phyloP scores from a whole-genome alignment of 1,284 basidiomycete genomes.

The Puccinia triticina region DNA sequence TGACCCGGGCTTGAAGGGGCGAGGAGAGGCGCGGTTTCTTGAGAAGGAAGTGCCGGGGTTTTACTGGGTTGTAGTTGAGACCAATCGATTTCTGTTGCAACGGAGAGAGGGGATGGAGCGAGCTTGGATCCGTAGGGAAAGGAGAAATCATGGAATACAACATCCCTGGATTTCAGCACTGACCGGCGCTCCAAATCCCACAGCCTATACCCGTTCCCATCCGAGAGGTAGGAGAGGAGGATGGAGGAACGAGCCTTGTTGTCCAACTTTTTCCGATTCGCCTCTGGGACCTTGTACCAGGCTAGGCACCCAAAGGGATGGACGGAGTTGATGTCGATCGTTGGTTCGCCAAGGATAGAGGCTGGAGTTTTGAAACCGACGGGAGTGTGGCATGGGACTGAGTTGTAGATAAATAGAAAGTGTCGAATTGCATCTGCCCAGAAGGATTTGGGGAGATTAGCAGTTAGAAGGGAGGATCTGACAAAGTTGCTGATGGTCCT shows the following conservation, averaged over 20 bases:
- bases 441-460: no score
- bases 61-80: not conserved
- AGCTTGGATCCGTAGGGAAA: not conserved
- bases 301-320: slow-evolving; percentile 4
- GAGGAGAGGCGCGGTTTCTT: not conserved
- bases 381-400: not conserved
- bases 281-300: not conserved
- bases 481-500: no score
- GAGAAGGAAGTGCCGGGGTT: not conserved
- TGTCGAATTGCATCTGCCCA: not conserved
- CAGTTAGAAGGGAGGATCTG: no score
- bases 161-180: not conserved
- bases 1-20: no score
- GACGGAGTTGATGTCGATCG: not conserved
- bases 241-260: not conserved
- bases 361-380: not conserved
- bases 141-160: not conserved
- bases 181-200: not conserved
- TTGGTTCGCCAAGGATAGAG: not conserved
- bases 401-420: not conserved
- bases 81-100: not conserved
- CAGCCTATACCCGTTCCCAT: not conserved
- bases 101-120: not conserved
- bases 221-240: not conserved
- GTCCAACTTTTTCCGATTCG: not conserved